Evolutionary conservation across 345 rosid species (phyloP).

Genomic region (Murraya paniculata): DNA sequence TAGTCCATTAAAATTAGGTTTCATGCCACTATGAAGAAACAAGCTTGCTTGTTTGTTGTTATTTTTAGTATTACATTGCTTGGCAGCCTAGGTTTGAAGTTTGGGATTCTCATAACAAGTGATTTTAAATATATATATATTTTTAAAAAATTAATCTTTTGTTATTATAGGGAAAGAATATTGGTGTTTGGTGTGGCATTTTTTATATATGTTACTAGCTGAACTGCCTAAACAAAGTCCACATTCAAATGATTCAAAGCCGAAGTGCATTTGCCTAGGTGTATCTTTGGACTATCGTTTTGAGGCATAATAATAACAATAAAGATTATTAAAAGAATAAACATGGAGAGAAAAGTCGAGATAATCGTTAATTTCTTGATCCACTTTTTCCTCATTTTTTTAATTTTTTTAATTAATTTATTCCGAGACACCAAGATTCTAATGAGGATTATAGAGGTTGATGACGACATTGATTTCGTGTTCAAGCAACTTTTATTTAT

Average conservation of each 20-base stretch:
- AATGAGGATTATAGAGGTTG: constrained; percentile 1
- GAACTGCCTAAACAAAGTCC: neutral
- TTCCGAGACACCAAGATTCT: constrained; percentile 26
- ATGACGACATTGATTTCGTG: constrained; percentile 48
- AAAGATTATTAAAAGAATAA: neutral
- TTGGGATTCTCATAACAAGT: neutral
- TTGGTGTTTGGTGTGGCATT: constrained; percentile 2
- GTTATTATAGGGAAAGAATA: neutral
- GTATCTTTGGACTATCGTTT: neutral
- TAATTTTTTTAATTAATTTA: neutral
- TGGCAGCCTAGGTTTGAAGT: neutral
- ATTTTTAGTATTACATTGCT: neutral
- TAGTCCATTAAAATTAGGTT: neutral
- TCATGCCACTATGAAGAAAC: neutral
- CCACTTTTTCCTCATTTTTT: neutral
- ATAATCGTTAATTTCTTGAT: neutral
- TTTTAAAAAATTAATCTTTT: neutral
- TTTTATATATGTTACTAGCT: neutral
- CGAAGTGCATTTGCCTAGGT: constrained; percentile 25
- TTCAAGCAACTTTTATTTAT: constrained; percentile 33
- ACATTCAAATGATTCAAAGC: constrained; percentile 13
- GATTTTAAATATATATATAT: neutral
- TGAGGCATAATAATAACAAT: neutral
- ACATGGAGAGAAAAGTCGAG: neutral
- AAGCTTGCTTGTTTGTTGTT: neutral